Percentiles rank a stretch among this genome's conserved stretches.
phyloP scores from a whole-genome alignment of 2,329 filamentous ascomycete genomes.

The Alternaria ethzedia region DNA sequence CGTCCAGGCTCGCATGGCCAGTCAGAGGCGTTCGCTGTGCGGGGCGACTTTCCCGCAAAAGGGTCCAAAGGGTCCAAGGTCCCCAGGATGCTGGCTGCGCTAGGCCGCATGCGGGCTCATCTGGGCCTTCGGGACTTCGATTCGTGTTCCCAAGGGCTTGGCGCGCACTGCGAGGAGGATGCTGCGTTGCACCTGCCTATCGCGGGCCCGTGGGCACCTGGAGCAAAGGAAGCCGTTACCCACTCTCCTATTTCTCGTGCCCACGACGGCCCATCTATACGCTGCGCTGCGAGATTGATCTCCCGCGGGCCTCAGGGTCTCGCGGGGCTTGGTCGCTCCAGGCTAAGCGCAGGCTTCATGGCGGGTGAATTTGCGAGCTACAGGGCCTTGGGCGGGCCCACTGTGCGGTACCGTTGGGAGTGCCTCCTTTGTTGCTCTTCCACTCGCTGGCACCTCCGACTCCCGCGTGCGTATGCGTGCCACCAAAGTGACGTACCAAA shows the following conservation, averaged over 20 bases:
- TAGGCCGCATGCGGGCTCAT: background rate
- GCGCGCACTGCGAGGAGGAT: background rate
- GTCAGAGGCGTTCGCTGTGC: background rate
- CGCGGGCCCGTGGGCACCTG: background rate
- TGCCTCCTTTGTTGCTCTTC: slow-evolving; percentile 4
- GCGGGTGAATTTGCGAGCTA: background rate
- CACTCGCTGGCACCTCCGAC: background rate
- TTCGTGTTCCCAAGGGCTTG: slow-evolving; percentile 2
- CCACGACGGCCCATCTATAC: background rate
- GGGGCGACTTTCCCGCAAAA: background rate
- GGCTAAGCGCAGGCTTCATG: background rate
- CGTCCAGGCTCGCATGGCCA: background rate
- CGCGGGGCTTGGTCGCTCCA: background rate
- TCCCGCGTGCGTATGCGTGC: slow-evolving; percentile 8
- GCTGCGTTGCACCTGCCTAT: slow-evolving; percentile 7
- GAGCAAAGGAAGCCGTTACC: background rate
- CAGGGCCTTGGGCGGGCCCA: background rate
- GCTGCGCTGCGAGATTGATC: slow-evolving; percentile 3
- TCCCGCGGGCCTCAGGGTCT: background rate
- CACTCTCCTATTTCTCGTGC: background rate
- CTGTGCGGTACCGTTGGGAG: background rate
- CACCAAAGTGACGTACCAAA: slow-evolving; percentile 12
- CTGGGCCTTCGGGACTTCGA: background rate
- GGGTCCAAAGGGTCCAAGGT: slow-evolving; percentile 8
- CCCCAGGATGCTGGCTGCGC: background rate